These are phyloP conservation scores for Picea engelmannii DNA, from an alignment of 83 land plant species.

Conservation along the genomic window DNA sequence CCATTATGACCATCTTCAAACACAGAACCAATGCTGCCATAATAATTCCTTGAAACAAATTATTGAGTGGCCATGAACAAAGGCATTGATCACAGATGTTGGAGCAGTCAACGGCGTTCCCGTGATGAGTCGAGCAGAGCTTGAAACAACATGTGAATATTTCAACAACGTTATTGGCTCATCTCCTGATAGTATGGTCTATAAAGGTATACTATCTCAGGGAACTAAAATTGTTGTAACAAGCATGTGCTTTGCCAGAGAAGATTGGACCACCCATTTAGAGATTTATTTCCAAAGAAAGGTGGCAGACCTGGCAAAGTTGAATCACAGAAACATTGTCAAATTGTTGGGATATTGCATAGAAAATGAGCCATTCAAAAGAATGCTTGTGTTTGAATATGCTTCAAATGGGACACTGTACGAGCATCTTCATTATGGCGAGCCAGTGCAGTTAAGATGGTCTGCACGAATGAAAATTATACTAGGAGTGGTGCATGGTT, in stretches of 20 bases:
- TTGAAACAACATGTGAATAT: slow-evolving; percentile 70
- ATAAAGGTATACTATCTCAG: slow-evolving; percentile 69
- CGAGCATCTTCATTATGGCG: slow-evolving; percentile 80
- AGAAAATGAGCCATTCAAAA: slow-evolving; percentile 69
- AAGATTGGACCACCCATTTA: slow-evolving; percentile 42
- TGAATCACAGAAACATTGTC: slow-evolving; percentile 82
- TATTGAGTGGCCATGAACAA: slow-evolving; percentile 58
- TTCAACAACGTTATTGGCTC: slow-evolving; percentile 73
- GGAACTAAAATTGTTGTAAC: slow-evolving; percentile 52
- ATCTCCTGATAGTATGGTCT: slow-evolving; percentile 35
- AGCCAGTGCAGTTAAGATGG: background rate
- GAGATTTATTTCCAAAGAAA: slow-evolving; percentile 58
- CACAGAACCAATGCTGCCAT: slow-evolving; percentile 47
- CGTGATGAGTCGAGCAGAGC: slow-evolving; percentile 41
- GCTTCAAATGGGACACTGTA: slow-evolving; percentile 83
- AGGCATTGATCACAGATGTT: slow-evolving; percentile 47
- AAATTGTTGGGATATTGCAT: slow-evolving; percentile 76
- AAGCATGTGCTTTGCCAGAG: slow-evolving; percentile 24
- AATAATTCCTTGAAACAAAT: slow-evolving; percentile 76
- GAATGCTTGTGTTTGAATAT: slow-evolving; percentile 92
- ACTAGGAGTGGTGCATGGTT: background rate
- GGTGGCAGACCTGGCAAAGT: slow-evolving; percentile 66
- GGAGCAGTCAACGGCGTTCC: slow-evolving; percentile 36
- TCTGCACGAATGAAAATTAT: background rate
- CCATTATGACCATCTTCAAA: slow-evolving; percentile 21